Conservation (phyloP, 2,329 filamentous ascomycete species). For the Rhynchosporium graminicola region DNA sequence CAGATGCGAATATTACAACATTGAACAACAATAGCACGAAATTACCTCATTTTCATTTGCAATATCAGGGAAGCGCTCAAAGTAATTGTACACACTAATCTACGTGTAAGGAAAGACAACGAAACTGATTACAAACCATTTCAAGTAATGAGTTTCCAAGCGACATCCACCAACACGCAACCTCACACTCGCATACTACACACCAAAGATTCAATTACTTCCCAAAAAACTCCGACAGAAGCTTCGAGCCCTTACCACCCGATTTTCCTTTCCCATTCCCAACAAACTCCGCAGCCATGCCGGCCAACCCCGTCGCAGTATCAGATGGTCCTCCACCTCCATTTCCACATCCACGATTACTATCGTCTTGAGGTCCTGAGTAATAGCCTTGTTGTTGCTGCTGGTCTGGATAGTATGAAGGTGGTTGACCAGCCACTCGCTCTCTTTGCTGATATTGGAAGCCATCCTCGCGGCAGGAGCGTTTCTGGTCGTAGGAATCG, state of each 20-base stretch:
- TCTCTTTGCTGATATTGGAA: neutral
- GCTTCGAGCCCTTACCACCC: neutral
- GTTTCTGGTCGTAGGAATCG: neutral
- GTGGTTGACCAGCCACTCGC: neutral
- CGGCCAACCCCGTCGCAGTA: constrained; percentile 3
- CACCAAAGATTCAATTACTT: neutral
- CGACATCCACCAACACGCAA: neutral
- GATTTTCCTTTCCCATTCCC: neutral
- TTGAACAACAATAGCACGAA: too few relatives aligned
- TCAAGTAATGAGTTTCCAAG: neutral
- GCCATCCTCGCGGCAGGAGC: neutral
- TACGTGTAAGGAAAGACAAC: neutral
- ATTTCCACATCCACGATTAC: neutral
- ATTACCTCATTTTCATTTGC: neutral
- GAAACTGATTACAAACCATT: neutral
- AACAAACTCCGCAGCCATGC: neutral
- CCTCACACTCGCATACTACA: neutral
- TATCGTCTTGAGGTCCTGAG: neutral
- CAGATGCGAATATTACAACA: too few relatives aligned
- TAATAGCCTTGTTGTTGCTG: neutral
- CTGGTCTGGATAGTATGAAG: constrained; percentile 1
- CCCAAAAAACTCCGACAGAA: neutral
- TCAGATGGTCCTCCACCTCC: neutral
- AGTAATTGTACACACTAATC: neutral
- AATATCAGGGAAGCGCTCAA: neutral